Evolutionary conservation across 352 stramenopile species (phyloP), one percentile per base, ranked within the genome.

Genomic region (Saprolegnia diclina): DNA sequence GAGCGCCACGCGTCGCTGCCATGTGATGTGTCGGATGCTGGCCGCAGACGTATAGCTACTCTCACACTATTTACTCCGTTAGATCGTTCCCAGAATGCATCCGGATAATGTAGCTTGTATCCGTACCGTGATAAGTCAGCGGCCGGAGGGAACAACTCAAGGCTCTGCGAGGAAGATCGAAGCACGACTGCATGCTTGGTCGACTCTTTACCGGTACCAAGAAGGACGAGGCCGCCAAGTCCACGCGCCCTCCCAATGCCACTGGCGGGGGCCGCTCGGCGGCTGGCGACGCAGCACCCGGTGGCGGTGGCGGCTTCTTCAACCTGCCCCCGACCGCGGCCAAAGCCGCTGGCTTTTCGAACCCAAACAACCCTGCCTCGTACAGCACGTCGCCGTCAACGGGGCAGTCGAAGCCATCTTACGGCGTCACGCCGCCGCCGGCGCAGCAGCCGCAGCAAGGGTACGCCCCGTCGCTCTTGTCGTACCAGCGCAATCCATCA

Each of bases 141-240:
- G 42, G 18, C 42, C 11, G 42, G 42, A 48, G 42, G 42, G 42
- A 48, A 48, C 42, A 48, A 48, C 42, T 14, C 42, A 48, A 48
- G 42, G 42, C 42, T 48, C 42, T 48, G 13, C 29, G 29, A 35
- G 42, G 13, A 48, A 48, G 42, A 48, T 48, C 42, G 42, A 48
- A 48, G 42, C 13, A 48, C n/a, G 16, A 40, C 29, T 35, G 29
- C 64, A 94, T 94, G 85, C 89, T 94, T 52, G 73, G 72, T 26
- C 82, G 85, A 18, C 90, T 94, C 68, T 92, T 90, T 55, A 92
- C n/a, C n/a, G n/a, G n/a, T n/a, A n/a, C 90, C 76, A 89, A 89
- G 73, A 92, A 92, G 63, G 80, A 91, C 21, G 82, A 92, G 71
- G 77, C 77, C 29, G 56, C 52, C 44, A 90, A 89, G 76, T 72